A percentile compares a stretch with the other conserved stretches of the same genome.
phyloP scores from a whole-genome alignment of 2,329 filamentous ascomycete genomes.

The Dichotomopilus funicola region DNA sequence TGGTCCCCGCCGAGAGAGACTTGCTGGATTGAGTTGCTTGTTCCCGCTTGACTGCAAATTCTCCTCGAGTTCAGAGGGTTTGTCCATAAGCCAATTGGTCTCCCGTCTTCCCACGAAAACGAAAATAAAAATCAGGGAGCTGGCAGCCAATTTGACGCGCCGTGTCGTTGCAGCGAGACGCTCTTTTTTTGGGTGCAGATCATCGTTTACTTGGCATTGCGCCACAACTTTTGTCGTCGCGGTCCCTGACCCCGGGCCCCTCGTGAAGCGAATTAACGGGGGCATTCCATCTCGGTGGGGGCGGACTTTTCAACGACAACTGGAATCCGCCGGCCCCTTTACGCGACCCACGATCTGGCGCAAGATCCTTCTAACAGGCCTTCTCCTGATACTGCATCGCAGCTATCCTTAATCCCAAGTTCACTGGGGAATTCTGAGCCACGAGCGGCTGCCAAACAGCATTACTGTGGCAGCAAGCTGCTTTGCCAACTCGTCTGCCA shows the following conservation, averaged over 20 bases:
- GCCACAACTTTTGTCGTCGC: background rate
- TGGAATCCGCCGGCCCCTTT: background rate
- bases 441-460: too few relatives aligned
- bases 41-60: too few relatives aligned
- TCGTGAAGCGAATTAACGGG: background rate
- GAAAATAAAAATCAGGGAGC: too few relatives aligned
- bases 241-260: background rate
- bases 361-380: background rate
- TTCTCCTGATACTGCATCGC: too few relatives aligned
- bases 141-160: background rate
- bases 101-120: too few relatives aligned
- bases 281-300: background rate
- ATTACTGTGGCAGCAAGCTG: too few relatives aligned
- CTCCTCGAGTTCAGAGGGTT: background rate
- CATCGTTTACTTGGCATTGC: constrained; percentile 9
- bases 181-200: constrained; percentile 11
- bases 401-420: too few relatives aligned
- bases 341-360: background rate
- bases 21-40: too few relatives aligned
- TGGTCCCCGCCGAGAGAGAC: too few relatives aligned
- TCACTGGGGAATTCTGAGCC: too few relatives aligned
- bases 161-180: background rate
- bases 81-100: background rate
- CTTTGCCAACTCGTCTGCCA: background rate
- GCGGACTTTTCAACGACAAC: background rate